These are phyloP conservation scores for Zygoascus sp. DNA, from an alignment of 1,139 yeast genomes.

Conservation along the genomic window DNA sequence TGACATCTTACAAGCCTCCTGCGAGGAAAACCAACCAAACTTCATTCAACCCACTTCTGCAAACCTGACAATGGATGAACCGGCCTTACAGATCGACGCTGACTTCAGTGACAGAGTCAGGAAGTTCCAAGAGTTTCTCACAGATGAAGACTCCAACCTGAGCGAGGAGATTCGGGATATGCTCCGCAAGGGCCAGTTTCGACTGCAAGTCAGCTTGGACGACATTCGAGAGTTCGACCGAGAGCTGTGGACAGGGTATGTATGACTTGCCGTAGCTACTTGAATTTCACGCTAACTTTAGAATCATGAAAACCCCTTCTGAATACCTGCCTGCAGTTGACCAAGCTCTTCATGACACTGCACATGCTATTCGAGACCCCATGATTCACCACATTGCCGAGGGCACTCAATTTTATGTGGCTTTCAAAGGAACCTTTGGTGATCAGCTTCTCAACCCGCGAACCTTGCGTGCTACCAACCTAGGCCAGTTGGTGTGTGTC, in stretches of 20 bases:
- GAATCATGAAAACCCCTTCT: conserved; percentile 63
- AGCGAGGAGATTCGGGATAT: conserved; percentile 65
- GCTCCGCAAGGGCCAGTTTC: conserved; percentile 59
- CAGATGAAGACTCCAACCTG: conserved; percentile 56
- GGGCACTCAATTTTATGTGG: conserved; percentile 59
- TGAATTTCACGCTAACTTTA: not conserved
- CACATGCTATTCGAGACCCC: conserved; percentile 45
- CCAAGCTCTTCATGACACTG: conserved; percentile 73
- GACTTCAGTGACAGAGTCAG: conserved; percentile 69
- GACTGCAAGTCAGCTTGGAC: conserved; percentile 76
- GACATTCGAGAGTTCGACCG: conserved; percentile 82
- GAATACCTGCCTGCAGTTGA: conserved; percentile 89
- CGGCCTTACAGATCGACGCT: conserved; percentile 11
- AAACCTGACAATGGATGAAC: conserved; percentile 9
- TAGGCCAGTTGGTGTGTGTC: conserved; percentile 78
- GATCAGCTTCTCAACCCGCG: conserved; percentile 84
- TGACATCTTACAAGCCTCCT: not conserved
- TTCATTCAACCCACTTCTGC: conserved; percentile 1
- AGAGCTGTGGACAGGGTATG: conserved; percentile 67
- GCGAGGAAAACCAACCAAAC: not conserved
- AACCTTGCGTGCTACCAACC: conserved; percentile 68
- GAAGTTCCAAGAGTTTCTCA: conserved; percentile 83
- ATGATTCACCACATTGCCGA: conserved; percentile 47
- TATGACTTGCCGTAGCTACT: not conserved
- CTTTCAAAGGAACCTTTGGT: conserved; percentile 91